Evolutionary conservation across 2,329 filamentous ascomycete genomes (phyloP), one percentile per base, ranked within the genome.

Genomic region (Pseudohalonectria lignicola): DNA sequence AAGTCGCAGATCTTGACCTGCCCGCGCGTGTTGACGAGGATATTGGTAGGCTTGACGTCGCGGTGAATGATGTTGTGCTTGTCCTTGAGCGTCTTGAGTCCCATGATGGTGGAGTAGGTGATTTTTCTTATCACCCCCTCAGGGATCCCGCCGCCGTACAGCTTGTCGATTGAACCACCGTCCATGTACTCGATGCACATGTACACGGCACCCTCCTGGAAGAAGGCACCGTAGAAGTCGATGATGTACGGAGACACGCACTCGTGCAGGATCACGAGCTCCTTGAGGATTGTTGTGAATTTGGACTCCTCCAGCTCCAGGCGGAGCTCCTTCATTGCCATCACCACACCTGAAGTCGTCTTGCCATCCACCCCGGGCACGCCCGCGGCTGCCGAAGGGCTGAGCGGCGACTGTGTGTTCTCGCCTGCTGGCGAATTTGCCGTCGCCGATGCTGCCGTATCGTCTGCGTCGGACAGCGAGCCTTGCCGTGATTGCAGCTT

Each of bases 161-260:
- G 64, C 59, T 95, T 95, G 67, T 98, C 92, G 53, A 96, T 88
- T 28, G 88, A 96, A 7, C 92, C 92, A 34, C 92, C 92, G 55
- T 98, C 88, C 92, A 98, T 98, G 61, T 87, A 94, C 62, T 98
- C 92, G 58, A 98, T 94, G 62, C 92, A 98, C 59, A 98, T 96
- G 60, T 98, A 98, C 2, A 98, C 92, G 1, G 92, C 92, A 20
- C 92, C 90, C 64, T 98, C 92, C 55, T 98, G 92, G 69, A 95
- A 98, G 58, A 98, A 98, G 5, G 92, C 92, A 1, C 92, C 92
- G 57, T 96, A 98, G 53, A 98, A 98, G 55, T 98, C 90, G 58
- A 98, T 92, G 49, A 98, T 96, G 60, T 90, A 94, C 0, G 92
- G 90, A 2, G 87, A 95, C 3, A 92, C 71, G 53, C 92, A 98